Conservation (phyloP, 2,329 filamentous ascomycete species). For the Penicillium vulpinum region DNA sequence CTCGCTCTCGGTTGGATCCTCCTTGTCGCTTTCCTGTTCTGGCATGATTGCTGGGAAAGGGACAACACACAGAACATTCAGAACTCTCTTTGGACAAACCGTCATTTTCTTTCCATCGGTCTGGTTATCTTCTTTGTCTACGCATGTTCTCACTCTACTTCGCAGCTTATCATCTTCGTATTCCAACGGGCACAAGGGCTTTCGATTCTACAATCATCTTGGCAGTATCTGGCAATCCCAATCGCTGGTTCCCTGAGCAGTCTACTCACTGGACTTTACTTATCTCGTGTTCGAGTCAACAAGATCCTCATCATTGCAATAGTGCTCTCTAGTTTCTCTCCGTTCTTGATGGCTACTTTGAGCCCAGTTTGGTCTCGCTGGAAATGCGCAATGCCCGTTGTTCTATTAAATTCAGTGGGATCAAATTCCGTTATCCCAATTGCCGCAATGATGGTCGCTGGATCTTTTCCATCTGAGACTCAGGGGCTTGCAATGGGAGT, state of each 20-base stretch:
- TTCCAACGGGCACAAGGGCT: conserved; percentile 6
- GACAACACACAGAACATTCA: background rate
- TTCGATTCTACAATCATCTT: conserved; percentile 1
- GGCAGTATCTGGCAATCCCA: conserved; percentile 2
- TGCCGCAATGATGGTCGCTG: background rate
- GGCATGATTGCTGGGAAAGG: conserved; percentile 9
- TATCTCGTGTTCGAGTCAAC: background rate
- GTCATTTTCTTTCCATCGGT: conserved; percentile 1
- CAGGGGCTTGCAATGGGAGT: conserved; percentile 6
- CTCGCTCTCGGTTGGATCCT: conserved; percentile 7
- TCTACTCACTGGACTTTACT: background rate
- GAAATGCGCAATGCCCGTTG: background rate
- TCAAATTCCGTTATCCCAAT: conserved; percentile 1
- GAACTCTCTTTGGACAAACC: conserved; percentile 7
- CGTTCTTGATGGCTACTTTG: conserved; percentile 1
- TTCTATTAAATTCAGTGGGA: background rate
- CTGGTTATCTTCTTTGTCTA: conserved; percentile 5
- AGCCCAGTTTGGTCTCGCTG: background rate
- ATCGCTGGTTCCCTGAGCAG: background rate
- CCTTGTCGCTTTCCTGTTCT: conserved; percentile 4
- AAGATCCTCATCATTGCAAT: background rate
- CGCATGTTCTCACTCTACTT: background rate
- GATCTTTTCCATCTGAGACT: background rate
- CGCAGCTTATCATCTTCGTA: conserved; percentile 4
- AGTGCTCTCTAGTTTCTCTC: background rate